These are phyloP conservation scores for Linnemannia zychae DNA, from an alignment of 192 early-diverging fungal species.

Conservation along the genomic window DNA sequence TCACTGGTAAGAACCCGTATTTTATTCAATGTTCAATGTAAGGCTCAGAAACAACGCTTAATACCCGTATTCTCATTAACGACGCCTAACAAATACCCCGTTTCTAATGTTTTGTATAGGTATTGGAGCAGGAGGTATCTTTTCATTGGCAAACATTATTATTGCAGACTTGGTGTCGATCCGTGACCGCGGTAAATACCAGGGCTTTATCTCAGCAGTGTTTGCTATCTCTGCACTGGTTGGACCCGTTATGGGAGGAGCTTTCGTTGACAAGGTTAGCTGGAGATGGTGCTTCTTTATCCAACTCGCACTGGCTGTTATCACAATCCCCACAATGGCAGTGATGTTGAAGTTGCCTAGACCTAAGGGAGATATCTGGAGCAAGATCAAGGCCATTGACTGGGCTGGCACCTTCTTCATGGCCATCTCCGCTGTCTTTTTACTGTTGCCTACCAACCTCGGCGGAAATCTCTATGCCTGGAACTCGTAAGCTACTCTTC, in stretches of 20 bases:
- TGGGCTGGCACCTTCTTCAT: constrained; percentile 69
- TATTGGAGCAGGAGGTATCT: constrained; percentile 74
- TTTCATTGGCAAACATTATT: constrained; percentile 81
- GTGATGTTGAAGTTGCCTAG: constrained; percentile 73
- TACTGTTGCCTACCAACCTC: constrained; percentile 78
- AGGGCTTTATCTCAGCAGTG: constrained; percentile 80
- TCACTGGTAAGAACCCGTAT: constrained; percentile 19
- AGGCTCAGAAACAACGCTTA: too few species aligned
- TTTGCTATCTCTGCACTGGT: constrained; percentile 82
- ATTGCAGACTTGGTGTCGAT: constrained; percentile 88
- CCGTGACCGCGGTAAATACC: constrained; percentile 85
- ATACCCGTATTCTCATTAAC: background rate
- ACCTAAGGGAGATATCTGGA: constrained; percentile 62
- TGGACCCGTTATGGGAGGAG: constrained; percentile 87
- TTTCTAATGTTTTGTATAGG: background rate
- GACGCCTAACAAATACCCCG: background rate
- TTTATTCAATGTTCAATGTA: background rate
- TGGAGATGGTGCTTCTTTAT: constrained; percentile 76
- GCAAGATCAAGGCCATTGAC: constrained; percentile 80
- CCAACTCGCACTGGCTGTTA: constrained; percentile 78
- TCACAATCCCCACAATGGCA: constrained; percentile 69
- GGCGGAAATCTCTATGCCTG: constrained; percentile 82
- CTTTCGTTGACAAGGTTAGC: constrained; percentile 76
- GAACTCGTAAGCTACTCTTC: constrained; percentile 68
- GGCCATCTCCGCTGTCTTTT: constrained; percentile 62